Conservation (phyloP, 768 basidiomycete species). For the Plicaturopsis crispa region DNA sequence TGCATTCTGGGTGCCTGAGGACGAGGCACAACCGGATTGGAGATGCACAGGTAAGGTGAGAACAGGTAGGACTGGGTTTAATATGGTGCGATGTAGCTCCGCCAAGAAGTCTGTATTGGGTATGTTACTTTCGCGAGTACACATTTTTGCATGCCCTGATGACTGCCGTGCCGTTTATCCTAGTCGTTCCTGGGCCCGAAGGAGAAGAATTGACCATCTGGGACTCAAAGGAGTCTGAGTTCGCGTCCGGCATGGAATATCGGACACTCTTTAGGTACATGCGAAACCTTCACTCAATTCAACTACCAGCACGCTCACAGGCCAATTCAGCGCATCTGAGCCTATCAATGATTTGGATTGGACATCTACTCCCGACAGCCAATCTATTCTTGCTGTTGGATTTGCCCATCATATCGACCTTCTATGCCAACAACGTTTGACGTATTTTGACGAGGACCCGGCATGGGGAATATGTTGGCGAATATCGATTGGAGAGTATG, state of each 20-base stretch:
- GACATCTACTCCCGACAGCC: conserved; percentile 85
- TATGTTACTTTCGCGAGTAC: conserved; percentile 31
- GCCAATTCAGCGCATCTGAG: conserved; percentile 30
- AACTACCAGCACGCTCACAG: not conserved
- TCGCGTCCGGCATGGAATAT: conserved; percentile 84
- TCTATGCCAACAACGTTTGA: conserved; percentile 91
- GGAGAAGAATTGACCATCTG: conserved; percentile 88
- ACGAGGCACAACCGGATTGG: conserved; percentile 35
- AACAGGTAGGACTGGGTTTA: conserved; percentile 60
- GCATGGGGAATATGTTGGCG: conserved; percentile 70
- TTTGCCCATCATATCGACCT: conserved; percentile 73
- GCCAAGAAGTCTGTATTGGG: conserved; percentile 88
- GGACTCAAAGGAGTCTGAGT: conserved; percentile 94
- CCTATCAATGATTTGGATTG: conserved; percentile 82
- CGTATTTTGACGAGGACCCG: conserved; percentile 78
- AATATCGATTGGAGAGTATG: conserved; percentile 65
- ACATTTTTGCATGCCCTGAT: too few species aligned
- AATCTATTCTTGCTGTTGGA: conserved; percentile 88
- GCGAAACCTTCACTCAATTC: not conserved
- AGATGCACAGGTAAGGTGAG: conserved; percentile 65
- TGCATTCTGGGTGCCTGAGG: conserved; percentile 78
- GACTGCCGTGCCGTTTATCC: too few species aligned
- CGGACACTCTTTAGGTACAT: conserved; percentile 51
- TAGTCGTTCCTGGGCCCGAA: conserved; percentile 53
- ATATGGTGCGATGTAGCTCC: conserved; percentile 78